phyloP scores from a whole-genome alignment of 768 basidiomycete species.

The Sutorius australiensis region DNA sequence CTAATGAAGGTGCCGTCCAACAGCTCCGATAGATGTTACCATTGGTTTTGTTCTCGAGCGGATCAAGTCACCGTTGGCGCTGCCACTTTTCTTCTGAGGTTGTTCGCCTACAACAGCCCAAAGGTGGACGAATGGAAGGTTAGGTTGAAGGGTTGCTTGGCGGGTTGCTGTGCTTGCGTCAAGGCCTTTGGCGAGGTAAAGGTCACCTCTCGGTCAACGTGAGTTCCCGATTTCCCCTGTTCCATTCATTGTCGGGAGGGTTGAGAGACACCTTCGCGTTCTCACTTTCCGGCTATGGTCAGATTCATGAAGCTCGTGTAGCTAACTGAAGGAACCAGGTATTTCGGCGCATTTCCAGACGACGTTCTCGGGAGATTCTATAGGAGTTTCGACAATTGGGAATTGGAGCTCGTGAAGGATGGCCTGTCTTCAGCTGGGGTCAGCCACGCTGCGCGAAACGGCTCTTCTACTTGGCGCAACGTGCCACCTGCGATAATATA shows the following conservation, averaged over 20 bases:
- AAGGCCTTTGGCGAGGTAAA: slow-evolving; percentile 64
- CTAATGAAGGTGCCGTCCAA: slow-evolving; percentile 46
- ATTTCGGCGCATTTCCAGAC: slow-evolving; percentile 63
- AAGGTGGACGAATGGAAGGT: slow-evolving; percentile 63
- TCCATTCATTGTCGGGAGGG: not conserved
- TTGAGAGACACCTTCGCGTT: slow-evolving; percentile 9
- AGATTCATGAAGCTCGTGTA: slow-evolving; percentile 1
- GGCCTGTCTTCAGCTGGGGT: slow-evolving; percentile 38
- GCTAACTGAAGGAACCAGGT: slow-evolving; percentile 43
- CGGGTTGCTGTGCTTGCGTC: slow-evolving; percentile 68
- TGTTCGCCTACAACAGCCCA: slow-evolving; percentile 71
- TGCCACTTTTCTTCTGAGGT: slow-evolving; percentile 76
- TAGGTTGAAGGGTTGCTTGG: slow-evolving; percentile 51
- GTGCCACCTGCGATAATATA: slow-evolving; percentile 52
- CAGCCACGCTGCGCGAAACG: slow-evolving; percentile 1
- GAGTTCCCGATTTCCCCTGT: slow-evolving; percentile 33
- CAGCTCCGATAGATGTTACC: slow-evolving; percentile 40
- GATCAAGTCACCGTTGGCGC: slow-evolving; percentile 54
- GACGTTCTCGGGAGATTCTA: slow-evolving; percentile 56
- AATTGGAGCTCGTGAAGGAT: slow-evolving; percentile 49
- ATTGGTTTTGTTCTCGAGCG: slow-evolving; percentile 81
- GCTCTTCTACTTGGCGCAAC: slow-evolving; percentile 34
- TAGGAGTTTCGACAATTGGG: slow-evolving; percentile 61
- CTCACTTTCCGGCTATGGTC: slow-evolving; percentile 6
- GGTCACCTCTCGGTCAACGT: slow-evolving; percentile 64